phyloP scores from a whole-genome alignment of 495 filamentous ascomycete species.

The Hypoxylon rickii region DNA sequence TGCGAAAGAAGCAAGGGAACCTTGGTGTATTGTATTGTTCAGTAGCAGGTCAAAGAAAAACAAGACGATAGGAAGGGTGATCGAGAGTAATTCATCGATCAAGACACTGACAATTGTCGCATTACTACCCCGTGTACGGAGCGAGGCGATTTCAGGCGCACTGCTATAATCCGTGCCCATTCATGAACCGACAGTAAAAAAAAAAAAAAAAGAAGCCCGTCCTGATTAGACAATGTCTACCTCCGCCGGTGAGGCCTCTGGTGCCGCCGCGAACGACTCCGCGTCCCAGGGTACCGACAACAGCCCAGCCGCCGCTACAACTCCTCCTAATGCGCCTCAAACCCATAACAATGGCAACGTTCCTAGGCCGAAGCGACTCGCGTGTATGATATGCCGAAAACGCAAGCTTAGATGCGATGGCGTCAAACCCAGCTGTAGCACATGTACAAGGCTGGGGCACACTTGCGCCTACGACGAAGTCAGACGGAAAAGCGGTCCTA shows the following conservation, averaged over 20 bases:
- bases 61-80: too few relatives aligned
- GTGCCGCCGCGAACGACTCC: slow-evolving; percentile 29
- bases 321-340: slow-evolving; percentile 19
- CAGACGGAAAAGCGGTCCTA: slow-evolving; percentile 95
- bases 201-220: too few relatives aligned
- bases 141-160: too few relatives aligned
- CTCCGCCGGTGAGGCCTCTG: slow-evolving; percentile 10
- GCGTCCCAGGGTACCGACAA: slow-evolving; percentile 35
- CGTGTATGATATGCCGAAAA: slow-evolving; percentile 94
- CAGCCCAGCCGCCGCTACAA: slow-evolving; percentile 30
- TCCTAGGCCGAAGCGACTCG: slow-evolving; percentile 88
- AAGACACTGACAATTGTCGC: too few relatives aligned
- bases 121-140: too few relatives aligned
- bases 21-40: too few relatives aligned
- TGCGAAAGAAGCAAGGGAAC: too few relatives aligned
- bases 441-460: slow-evolving; percentile 86
- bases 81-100: too few relatives aligned
- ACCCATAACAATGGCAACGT: slow-evolving; percentile 60
- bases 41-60: too few relatives aligned
- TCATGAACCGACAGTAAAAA: too few relatives aligned
- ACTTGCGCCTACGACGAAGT: slow-evolving; percentile 95
- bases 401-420: slow-evolving; percentile 87
- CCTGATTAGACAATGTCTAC: slow-evolving; percentile 24
- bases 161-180: too few relatives aligned
- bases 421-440: slow-evolving; percentile 83